These are phyloP conservation scores for Cucurbita ficifolia DNA, from an alignment of 306 rosid species.

Conservation along the genomic window DNA sequence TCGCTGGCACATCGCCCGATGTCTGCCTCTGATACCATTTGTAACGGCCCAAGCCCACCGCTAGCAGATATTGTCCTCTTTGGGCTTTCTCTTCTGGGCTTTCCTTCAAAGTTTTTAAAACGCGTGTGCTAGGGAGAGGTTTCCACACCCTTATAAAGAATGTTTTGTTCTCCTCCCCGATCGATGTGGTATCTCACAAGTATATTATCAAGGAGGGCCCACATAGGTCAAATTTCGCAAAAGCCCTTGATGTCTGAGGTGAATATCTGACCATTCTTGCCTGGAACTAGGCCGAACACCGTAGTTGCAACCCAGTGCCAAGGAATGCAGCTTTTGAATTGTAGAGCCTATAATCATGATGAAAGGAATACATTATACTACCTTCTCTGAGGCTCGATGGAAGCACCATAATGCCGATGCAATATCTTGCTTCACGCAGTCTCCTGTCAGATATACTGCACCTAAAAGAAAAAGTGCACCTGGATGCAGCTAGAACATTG, in stretches of 20 bases:
- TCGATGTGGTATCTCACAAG: too few species aligned
- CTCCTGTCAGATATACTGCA: constrained; percentile 74
- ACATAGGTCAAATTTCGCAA: not conserved
- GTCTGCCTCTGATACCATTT: too few species aligned
- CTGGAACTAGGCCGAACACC: not conserved
- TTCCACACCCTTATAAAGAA: too few species aligned
- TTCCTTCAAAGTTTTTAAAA: too few species aligned
- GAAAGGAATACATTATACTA: constrained; percentile 12
- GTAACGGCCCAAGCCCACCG: too few species aligned
- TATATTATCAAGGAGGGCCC: not conserved
- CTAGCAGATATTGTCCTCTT: too few species aligned
- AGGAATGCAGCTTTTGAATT: not conserved
- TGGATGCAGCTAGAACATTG: constrained; percentile 65
- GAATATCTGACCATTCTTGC: not conserved
- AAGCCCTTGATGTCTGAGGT: not conserved
- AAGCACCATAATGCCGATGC: constrained; percentile 86
- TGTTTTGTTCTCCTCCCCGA: too few species aligned
- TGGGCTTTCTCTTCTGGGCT: too few species aligned
- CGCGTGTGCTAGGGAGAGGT: too few species aligned
- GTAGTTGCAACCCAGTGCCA: not conserved
- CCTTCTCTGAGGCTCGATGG: constrained; percentile 89
- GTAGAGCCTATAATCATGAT: not conserved
- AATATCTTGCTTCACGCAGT: constrained; percentile 63
- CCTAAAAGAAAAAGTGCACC: constrained; percentile 91
- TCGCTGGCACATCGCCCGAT: too few species aligned